Evolutionary conservation across 2,329 filamentous ascomycete species (phyloP).

Genomic region (Fusarium globosum): DNA sequence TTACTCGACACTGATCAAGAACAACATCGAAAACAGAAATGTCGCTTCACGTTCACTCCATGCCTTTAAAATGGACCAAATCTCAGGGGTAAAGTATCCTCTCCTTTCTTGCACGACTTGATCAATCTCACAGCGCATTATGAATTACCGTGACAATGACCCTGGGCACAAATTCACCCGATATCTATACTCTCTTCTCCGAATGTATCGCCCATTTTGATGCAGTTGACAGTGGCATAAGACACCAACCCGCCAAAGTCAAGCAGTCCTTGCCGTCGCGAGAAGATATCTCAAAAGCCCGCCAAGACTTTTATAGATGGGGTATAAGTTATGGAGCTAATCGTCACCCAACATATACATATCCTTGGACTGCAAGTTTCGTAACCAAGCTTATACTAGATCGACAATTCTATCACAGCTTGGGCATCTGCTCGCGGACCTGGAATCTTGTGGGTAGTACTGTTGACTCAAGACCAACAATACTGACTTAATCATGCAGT

Average conservation of each 20-base stretch:
- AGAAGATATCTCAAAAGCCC: not conserved
- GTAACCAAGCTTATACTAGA: conserved; percentile 12
- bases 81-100: not conserved
- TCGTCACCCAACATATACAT: not conserved
- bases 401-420: conserved; percentile 10
- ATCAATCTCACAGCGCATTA: not conserved
- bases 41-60: not conserved
- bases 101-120: not conserved
- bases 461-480: not conserved
- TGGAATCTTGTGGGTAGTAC: conserved; percentile 16
- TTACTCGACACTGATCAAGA: not conserved
- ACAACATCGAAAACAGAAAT: not conserved
- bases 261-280: conserved; percentile 3
- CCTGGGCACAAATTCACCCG: not conserved
- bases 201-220: conserved; percentile 17
- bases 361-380: conserved; percentile 34
- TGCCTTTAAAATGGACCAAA: not conserved
- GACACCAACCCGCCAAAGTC: not conserved
- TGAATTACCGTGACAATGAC: not conserved
- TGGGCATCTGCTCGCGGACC: conserved; percentile 13
- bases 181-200: conserved; percentile 16
- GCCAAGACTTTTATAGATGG: conserved; percentile 24
- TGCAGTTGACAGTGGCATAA: not conserved
- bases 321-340: conserved; percentile 19
- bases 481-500: conserved; percentile 1